Conservation (phyloP, 2,329 filamentous ascomycete species). For the Bisporella sp. region DNA sequence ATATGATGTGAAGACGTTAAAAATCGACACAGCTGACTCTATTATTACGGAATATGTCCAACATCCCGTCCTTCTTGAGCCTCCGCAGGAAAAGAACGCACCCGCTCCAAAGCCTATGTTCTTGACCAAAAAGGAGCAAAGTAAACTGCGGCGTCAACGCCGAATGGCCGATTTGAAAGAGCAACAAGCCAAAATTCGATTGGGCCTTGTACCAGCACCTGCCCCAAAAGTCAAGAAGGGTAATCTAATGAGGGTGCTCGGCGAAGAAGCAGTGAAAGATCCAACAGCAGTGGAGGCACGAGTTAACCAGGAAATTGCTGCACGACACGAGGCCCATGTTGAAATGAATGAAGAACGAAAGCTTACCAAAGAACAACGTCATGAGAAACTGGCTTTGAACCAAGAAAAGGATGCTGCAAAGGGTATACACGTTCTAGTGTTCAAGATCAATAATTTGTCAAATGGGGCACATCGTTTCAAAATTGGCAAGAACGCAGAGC, state of each 20-base stretch:
- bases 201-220: slow-evolving; percentile 83
- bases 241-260: slow-evolving; percentile 95
- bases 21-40: slow-evolving; percentile 69
- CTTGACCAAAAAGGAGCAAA: slow-evolving; percentile 83
- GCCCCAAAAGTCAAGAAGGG: slow-evolving; percentile 95
- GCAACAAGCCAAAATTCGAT: slow-evolving; percentile 88
- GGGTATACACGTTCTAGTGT: slow-evolving; percentile 80
- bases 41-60: slow-evolving; percentile 90
- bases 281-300: slow-evolving; percentile 93
- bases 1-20: slow-evolving; percentile 57
- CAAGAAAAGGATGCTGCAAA: slow-evolving; percentile 84
- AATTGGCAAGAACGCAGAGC: slow-evolving; percentile 85
- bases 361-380: slow-evolving; percentile 78
- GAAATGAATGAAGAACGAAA: slow-evolving; percentile 76
- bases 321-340: slow-evolving; percentile 74
- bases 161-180: slow-evolving; percentile 93
- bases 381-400: slow-evolving; percentile 74
- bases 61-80: slow-evolving; percentile 84
- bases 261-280: slow-evolving; percentile 82
- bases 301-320: slow-evolving; percentile 87
- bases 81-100: slow-evolving; percentile 79
- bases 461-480: slow-evolving; percentile 94
- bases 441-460: slow-evolving; percentile 81
- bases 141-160: slow-evolving; percentile 81
- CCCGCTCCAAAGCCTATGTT: slow-evolving; percentile 84